Conservation (phyloP, 169 alveolate genomes). For the Cryptosporidium meleagridis region DNA sequence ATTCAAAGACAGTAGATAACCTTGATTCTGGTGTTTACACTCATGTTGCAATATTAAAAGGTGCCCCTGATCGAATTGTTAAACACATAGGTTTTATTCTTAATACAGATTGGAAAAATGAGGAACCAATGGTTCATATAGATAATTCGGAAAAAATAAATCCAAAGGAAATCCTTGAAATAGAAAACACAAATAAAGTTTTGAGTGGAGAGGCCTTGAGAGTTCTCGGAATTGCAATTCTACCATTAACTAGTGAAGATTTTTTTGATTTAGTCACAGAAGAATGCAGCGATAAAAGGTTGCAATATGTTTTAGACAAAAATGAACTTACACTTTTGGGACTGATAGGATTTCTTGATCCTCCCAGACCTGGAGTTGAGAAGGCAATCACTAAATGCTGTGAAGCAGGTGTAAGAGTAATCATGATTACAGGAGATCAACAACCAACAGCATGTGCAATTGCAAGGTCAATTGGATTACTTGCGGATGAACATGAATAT, state of each 20-base stretch:
- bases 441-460: conserved; percentile 96
- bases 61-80: conserved; percentile 89
- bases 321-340: conserved; percentile 83
- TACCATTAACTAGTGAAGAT: conserved; percentile 85
- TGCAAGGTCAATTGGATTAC: conserved; percentile 89
- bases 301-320: conserved; percentile 77
- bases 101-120: conserved; percentile 21
- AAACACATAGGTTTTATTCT: conserved; percentile 51
- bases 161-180: conserved; percentile 42
- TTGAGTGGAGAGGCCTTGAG: conserved; percentile 86
- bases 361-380: conserved; percentile 97
- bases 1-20: conserved; percentile 56
- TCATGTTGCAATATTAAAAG: conserved; percentile 90
- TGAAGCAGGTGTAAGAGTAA: conserved; percentile 97
- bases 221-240: conserved; percentile 87
- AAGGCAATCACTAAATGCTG: conserved; percentile 94
- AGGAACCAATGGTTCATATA: conserved; percentile 9
- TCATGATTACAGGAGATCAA: conserved; percentile 99
- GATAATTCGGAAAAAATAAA: conserved; percentile 21
- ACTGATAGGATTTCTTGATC: conserved; percentile 92
- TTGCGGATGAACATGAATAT: conserved; percentile 69
- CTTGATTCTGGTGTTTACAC: conserved; percentile 77
- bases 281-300: conserved; percentile 87
- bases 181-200: conserved; percentile 77
- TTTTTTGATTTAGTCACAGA: conserved; percentile 76